These are phyloP conservation scores for Herpotrichia juniperi DNA, from an alignment of 2,329 filamentous ascomycete genomes.

Conservation along the genomic window DNA sequence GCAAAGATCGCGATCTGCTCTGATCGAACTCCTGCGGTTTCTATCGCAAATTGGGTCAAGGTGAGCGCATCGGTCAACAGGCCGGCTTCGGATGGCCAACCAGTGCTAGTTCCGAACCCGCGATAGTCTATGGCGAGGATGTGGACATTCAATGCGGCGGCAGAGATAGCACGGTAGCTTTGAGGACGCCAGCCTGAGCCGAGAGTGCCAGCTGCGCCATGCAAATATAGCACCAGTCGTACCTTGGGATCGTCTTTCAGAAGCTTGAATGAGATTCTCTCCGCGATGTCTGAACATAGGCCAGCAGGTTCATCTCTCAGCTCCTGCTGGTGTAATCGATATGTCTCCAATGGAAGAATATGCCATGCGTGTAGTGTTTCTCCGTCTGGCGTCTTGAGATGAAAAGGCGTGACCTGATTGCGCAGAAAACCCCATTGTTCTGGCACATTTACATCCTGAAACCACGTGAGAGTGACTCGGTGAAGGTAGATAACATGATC, in stretches of 20 bases:
- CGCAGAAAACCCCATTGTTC: constrained; percentile 57
- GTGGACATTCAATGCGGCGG: constrained; percentile 59
- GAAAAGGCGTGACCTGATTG: constrained; percentile 58
- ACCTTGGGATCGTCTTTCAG: constrained; percentile 68
- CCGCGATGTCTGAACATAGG: constrained; percentile 60
- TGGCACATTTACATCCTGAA: constrained; percentile 56
- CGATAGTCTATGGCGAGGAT: constrained; percentile 67
- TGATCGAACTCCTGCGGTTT: constrained; percentile 58
- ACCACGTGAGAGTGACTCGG: constrained; percentile 61
- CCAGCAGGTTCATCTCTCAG: constrained; percentile 52
- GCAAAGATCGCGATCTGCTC: constrained; percentile 64
- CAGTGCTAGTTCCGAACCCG: constrained; percentile 63
- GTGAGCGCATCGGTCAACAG: constrained; percentile 61
- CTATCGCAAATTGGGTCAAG: constrained; percentile 60
- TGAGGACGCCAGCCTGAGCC: constrained; percentile 61
- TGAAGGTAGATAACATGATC: constrained; percentile 64
- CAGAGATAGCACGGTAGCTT: constrained; percentile 63
- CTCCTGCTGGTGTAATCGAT: constrained; percentile 52
- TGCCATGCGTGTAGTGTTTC: constrained; percentile 58
- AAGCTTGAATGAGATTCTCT: constrained; percentile 65
- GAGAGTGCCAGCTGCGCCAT: constrained; percentile 63
- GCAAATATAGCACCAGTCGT: constrained; percentile 67
- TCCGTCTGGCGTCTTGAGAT: constrained; percentile 49
- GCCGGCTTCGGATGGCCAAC: constrained; percentile 61
- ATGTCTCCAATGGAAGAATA: constrained; percentile 54